Conservation (phyloP, 768 basidiomycete species). For the Antrodiella citrinella region DNA sequence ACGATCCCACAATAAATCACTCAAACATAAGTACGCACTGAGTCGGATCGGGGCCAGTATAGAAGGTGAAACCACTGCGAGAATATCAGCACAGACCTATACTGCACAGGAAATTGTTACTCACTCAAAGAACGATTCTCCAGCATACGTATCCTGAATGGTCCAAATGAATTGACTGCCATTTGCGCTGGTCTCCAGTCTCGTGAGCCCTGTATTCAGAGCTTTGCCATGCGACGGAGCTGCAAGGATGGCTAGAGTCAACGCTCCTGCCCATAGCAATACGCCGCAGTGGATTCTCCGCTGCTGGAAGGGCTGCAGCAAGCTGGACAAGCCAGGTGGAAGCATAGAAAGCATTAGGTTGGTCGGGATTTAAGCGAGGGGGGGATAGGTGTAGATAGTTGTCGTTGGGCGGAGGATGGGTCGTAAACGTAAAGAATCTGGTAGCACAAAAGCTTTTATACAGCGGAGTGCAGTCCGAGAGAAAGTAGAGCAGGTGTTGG, state of each 20-base stretch:
- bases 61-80: constrained; percentile 51
- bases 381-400: too few relatives aligned
- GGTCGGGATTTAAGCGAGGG: too few relatives aligned
- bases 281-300: too few relatives aligned
- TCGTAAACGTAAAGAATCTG: too few relatives aligned
- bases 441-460: too few relatives aligned
- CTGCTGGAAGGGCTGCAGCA: too few relatives aligned
- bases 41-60: constrained; percentile 55
- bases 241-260: not conserved
- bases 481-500: too few relatives aligned
- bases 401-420: too few relatives aligned
- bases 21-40: constrained; percentile 34
- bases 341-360: too few relatives aligned
- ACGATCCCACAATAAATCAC: too few relatives aligned
- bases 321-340: too few relatives aligned
- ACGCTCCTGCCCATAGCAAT: not conserved
- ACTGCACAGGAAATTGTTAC: constrained; percentile 17
- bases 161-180: constrained; percentile 57
- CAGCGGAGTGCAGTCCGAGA: too few relatives aligned
- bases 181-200: constrained; percentile 34
- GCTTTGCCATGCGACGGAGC: not conserved
- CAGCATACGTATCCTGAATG: constrained; percentile 57
- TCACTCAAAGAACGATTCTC: constrained; percentile 64
- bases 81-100: not conserved
- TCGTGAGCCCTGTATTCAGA: constrained; percentile 9